Base-by-base conservation (phyloP, 2,329 filamentous ascomycete genomes). In the Plenodomus biglobosus region DNA sequence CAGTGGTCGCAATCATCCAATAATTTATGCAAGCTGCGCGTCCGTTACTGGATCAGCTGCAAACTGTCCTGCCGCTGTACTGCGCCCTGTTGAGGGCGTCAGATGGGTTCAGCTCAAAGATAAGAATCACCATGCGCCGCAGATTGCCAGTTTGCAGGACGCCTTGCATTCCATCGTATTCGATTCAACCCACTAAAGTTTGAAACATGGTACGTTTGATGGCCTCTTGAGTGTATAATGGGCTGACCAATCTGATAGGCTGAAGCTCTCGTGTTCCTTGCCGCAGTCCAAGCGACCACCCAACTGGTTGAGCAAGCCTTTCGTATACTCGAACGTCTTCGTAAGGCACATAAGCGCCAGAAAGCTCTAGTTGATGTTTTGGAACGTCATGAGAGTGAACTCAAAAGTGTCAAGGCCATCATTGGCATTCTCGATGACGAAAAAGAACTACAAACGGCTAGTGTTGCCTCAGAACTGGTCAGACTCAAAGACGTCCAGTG, bases 361-460 rank as follows among this genome's bases (percentile, higher is more conserved):
- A 53, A 55, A 44, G 47, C 20, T 22, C 13, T 32, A 15, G 3
- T 32, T 15, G 27, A 54, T 27, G 11, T 60, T 20, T 36, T 60
- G 34, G 42, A 38, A 34, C 48, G 46, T 16, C 48, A 60, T 47
- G 41, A 54, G 20, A 21, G 34, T 19, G 57, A 60, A 30, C 46
- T 60, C 10, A 44, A 51, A 8, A 55, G 50, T 42, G 27, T 60
- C 40, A 53, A 50, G 36, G 38, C 45, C 18, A 54, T 58, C 22
- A 38, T 60, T 8, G 36, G 27, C 16, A 50, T 44, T 18, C 47
- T 60, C 34, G 43, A 56, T 13, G 44, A 56, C 18, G 51, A 56
- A 40, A 50, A 60, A 42, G 27, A 32, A 10, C 15, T 32, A 11
- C 6, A 32, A 3, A 32, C 27, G 6, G 6, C 27, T 8, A 32